Evolutionary conservation across 164 flowering plant genomes (phyloP).

Genomic region (Nymphaea colorata): DNA sequence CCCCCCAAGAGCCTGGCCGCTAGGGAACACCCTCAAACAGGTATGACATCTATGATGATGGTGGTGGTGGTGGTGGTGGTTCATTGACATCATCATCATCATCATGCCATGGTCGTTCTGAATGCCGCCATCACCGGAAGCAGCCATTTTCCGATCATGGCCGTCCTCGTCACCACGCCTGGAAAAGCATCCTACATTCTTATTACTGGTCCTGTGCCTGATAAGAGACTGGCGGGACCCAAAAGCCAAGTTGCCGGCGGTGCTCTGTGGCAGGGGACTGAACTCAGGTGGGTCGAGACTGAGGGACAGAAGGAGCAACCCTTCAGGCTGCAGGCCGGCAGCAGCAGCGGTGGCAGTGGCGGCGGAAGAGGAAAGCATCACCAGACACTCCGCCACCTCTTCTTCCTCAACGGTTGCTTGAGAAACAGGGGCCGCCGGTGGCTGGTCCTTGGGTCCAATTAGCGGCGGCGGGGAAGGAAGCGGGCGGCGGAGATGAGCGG

Average conservation of each 20-base stretch:
- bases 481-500: conserved; percentile 22
- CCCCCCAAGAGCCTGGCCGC: conserved; percentile 85
- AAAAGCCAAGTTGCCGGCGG: conserved; percentile 71
- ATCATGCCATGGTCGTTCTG: too few relatives aligned
- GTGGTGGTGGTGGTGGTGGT: too few relatives aligned
- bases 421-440: neutral
- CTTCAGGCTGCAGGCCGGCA: neutral
- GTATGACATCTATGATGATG: conserved; percentile 47
- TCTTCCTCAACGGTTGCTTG: conserved; percentile 27
- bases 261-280: too few relatives aligned
- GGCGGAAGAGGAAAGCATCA: conserved; percentile 32
- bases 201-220: conserved; percentile 77
- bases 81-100: too few relatives aligned
- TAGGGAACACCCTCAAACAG: conserved; percentile 60
- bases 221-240: conserved; percentile 76
- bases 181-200: conserved; percentile 77
- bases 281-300: neutral
- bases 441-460: neutral
- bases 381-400: conserved; percentile 43
- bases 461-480: neutral
- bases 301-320: neutral
- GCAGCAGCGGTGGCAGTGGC: neutral
- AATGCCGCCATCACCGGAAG: neutral
- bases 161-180: conserved; percentile 7
- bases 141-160: neutral